Evolutionary conservation across 1,284 basidiomycete genomes (phyloP), one percentile per base, ranked within the genome.

Genomic region (Kwoniella shivajii): DNA sequence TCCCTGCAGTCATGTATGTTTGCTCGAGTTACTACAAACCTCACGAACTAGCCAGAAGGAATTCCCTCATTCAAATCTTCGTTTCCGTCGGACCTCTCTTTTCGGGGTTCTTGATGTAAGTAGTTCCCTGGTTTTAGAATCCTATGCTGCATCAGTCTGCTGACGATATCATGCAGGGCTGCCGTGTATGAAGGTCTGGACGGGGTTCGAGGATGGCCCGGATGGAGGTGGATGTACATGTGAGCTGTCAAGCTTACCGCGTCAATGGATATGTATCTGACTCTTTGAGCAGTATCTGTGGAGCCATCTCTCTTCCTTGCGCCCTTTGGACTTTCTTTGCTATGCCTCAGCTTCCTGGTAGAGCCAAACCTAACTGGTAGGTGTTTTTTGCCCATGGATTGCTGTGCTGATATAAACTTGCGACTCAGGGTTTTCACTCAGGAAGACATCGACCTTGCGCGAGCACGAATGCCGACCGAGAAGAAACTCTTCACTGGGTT

Each of bases 11-110:
- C 50, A 64, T 66, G 64, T 69, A 69, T 50, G 60, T 69, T 34
- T 56, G 57, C 44, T 65, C 65, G n/a, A 62, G 60, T 49, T 69
- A 69, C 54, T 67, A 69, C 62, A 64, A 66, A 47, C 67, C 65
- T 7, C 61, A 65, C 39, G 67, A 69, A 54, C 60, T 69, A n/a
- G 67, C 64, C 2, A 42, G 61, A 42, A 53, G 67, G 18, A 66
- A 67, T 49, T 66, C 65, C 37, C 52, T 67, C 41, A 66, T 69
- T 29, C 67, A 69, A 38, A 57, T 67, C 16, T 65, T 64, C 54
- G 58, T 59, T 14, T 57, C 57, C 14, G 58, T 67, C 24, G 65
- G 65, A 1, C 67, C 67, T 3, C 52, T 69, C 4, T 69, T 65
- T 50, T 61, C 57, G 31, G 67, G 67, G 11, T 68, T 68, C 50